Evolutionary conservation across 2,329 filamentous ascomycete species (phyloP).

Genomic region (Colletotrichum limetticola): DNA sequence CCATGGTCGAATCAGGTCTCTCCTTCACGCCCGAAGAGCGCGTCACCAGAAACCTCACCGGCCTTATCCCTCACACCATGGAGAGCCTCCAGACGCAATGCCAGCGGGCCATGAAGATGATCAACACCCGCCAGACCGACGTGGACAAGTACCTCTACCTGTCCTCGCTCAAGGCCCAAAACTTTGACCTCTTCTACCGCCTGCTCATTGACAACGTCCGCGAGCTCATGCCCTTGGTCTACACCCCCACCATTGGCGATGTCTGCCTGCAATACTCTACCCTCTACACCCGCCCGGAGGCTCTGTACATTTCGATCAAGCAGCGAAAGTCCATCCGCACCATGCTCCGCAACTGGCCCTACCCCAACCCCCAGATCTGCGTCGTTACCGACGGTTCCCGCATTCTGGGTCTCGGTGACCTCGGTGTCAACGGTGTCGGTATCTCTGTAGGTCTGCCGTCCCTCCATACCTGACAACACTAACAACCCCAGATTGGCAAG

Average conservation of each 20-base stretch:
- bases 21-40: constrained; percentile 74
- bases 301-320: constrained; percentile 94
- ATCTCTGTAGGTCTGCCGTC: constrained; percentile 76
- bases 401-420: constrained; percentile 90
- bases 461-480: constrained; percentile 18
- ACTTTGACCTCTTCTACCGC: constrained; percentile 85
- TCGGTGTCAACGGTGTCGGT: constrained; percentile 96
- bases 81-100: constrained; percentile 70
- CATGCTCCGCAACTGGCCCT: constrained; percentile 94
- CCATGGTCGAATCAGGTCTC: constrained; percentile 57
- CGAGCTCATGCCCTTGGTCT: constrained; percentile 85
- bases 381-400: constrained; percentile 97
- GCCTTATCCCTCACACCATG: constrained; percentile 72
- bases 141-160: constrained; percentile 90
- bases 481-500: constrained; percentile 78
- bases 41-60: constrained; percentile 72
- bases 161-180: constrained; percentile 78
- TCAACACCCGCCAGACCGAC: constrained; percentile 73
- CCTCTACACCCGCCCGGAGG: constrained; percentile 94
- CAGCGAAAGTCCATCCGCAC: constrained; percentile 90
- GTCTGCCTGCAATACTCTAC: constrained; percentile 97
- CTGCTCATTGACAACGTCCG: constrained; percentile 80
- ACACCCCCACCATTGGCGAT: constrained; percentile 92
- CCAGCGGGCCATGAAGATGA: constrained; percentile 77
- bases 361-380: constrained; percentile 90